Conservation (phyloP, 371 early-diverging fungal species). For the Mucor sp. region DNA sequence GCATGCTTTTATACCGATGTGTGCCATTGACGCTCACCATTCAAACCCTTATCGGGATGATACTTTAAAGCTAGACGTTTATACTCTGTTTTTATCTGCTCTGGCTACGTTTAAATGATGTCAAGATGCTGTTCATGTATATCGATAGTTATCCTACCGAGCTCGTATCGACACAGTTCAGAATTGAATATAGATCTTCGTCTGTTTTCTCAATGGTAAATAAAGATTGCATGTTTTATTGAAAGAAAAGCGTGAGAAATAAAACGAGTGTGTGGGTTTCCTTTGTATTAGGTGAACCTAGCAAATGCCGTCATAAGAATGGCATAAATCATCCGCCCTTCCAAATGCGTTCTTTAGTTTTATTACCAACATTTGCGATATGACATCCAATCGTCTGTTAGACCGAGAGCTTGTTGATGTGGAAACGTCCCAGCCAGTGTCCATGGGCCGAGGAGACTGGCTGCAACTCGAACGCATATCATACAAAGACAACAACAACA, state of each 20-base stretch:
- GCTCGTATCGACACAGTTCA: constrained; percentile 24
- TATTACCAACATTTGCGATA: neutral
- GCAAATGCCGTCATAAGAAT: neutral
- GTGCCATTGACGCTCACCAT: neutral
- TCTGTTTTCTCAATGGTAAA: constrained; percentile 18
- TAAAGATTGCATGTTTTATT: constrained; percentile 20
- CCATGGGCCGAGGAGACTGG: constrained; percentile 51
- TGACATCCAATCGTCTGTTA: neutral
- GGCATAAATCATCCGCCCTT: neutral
- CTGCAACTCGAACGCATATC: constrained; percentile 44
- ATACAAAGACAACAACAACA: constrained; percentile 36
- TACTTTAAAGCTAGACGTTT: constrained; percentile 23
- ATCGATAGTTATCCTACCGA: constrained; percentile 9
- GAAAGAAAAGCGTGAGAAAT: constrained; percentile 14
- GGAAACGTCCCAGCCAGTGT: neutral
- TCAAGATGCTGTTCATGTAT: neutral
- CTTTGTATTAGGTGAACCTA: neutral
- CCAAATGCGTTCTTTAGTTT: neutral
- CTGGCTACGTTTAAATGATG: constrained; percentile 5
- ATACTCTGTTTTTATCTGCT: constrained; percentile 35
- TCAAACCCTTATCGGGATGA: constrained; percentile 30
- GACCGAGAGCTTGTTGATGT: constrained; percentile 1
- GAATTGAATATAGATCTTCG: constrained; percentile 20
- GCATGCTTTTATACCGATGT: neutral
- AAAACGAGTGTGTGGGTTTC: neutral